Base-by-base conservation (phyloP, 2,329 filamentous ascomycete genomes). In the Claviceps digitariae region DNA sequence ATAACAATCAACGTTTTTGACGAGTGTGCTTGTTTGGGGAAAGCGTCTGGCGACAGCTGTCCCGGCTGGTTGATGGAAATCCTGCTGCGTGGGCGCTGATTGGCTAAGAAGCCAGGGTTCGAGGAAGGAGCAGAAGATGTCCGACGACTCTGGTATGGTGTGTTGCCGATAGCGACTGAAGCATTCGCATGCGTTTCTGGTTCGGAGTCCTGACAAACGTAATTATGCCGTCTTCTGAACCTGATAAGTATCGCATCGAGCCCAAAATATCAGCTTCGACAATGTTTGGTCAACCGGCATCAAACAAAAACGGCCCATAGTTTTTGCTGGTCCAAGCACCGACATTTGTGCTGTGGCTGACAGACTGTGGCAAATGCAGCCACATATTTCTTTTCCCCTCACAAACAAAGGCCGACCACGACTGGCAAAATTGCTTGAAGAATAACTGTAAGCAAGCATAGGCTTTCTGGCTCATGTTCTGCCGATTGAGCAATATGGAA, bases 11-110 rank as follows among this genome's bases (percentile, higher is more conserved):
- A 50, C 20, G 48, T 29, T 20, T 29, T 29, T 29, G 36, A 41
- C 48, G 23, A 50, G 48, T 25, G 44, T 48, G 29, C n/a, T 48
- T 34, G 46, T 41, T 45, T 47, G 20, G 29, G 34, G 34, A 21
- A 41, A 47, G 36, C 53, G 27, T 40, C 50, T 54, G 53, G 50
- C 45, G 17, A 49, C 53, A 54, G 53, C 50, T 54, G 53, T 51
- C 40, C n/a, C 49, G 51, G 49, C 48, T 47, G 52, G 44, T 31
- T 25, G 27, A 17, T 20, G 29, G 20, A 29, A 36, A 51, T 27
- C 17, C n/a, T 50, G 40, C 21, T 13, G 23, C 44, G 52, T n/a
- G 21, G 25, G 20, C 36, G 31, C 23, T 48, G 48, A 43, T 51
- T 48, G 13, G 36, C 52, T 25, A 41, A 25, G 10, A 25, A 51